A percentile compares a stretch with the other conserved stretches of the same genome.
These are phyloP conservation scores for Cydonia oblonga DNA, from an alignment of 331 rosid species.

Conservation along the genomic window DNA sequence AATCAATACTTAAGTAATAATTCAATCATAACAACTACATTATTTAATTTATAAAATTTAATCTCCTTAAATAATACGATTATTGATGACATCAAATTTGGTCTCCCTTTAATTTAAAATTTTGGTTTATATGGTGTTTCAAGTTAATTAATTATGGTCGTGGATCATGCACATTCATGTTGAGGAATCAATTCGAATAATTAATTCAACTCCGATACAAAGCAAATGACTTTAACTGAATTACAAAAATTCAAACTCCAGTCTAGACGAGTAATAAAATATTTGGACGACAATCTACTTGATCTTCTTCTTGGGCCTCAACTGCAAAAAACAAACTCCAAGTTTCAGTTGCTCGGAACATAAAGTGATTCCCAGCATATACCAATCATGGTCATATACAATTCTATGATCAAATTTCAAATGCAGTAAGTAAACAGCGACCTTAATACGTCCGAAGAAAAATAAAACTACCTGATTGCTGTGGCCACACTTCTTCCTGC, in stretches of 20 bases:
- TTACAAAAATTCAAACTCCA: background rate
- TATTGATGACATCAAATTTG: no score
- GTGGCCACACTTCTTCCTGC: constrained; percentile 75
- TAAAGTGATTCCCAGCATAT: background rate
- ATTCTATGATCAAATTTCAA: background rate
- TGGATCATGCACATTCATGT: no score
- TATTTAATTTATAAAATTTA: no score
- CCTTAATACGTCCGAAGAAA: background rate
- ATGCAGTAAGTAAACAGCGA: background rate
- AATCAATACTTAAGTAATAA: no score
- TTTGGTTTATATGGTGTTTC: no score
- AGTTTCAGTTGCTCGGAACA: background rate
- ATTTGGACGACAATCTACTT: constrained; percentile 22
- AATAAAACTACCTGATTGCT: constrained; percentile 43
- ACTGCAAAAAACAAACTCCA: constrained; percentile 16
- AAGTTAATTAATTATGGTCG: no score
- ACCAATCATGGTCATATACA: background rate
- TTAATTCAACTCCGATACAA: background rate
- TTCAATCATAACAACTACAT: no score
- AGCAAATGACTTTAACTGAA: background rate
- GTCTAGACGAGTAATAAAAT: background rate
- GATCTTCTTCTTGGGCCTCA: constrained; percentile 93
- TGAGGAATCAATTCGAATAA: no score
- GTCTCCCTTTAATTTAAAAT: no score
- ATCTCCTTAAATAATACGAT: no score